These are phyloP conservation scores for Phyllosticta citribraziliensis DNA, from an alignment of 2,329 filamentous ascomycete genomes.

Conservation along the genomic window DNA sequence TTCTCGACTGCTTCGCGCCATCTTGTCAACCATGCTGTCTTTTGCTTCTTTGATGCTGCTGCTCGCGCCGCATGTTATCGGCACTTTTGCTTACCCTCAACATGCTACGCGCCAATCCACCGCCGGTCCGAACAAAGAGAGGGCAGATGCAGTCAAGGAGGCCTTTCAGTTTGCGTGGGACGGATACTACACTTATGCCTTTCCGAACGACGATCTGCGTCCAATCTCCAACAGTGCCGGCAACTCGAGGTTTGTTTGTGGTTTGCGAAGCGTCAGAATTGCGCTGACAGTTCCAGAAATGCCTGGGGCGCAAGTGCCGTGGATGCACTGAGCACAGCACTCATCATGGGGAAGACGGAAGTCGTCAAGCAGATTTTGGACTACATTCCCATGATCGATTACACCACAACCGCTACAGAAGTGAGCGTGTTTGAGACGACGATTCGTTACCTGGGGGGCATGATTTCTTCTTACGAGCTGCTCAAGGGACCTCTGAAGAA, in stretches of 20 bases:
- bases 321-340: constrained; percentile 69
- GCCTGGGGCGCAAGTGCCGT: constrained; percentile 78
- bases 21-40: constrained; percentile 1
- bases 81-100: constrained; percentile 2
- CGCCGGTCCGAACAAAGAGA: constrained; percentile 9
- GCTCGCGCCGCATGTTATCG: not conserved
- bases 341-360: constrained; percentile 61
- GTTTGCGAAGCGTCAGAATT: no score
- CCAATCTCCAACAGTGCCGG: constrained; percentile 55
- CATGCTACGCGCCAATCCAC: not conserved
- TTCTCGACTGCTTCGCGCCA: not conserved
- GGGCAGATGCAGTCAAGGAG: constrained; percentile 25
- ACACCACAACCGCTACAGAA: constrained; percentile 44
- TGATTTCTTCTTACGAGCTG: constrained; percentile 68
- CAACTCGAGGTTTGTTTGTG: constrained; percentile 55
- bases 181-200: constrained; percentile 60
- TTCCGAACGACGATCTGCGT: constrained; percentile 64
- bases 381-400: constrained; percentile 62
- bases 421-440: constrained; percentile 85
- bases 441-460: constrained; percentile 74
- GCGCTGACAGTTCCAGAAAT: constrained; percentile 44
- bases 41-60: not conserved
- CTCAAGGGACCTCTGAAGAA: constrained; percentile 55
- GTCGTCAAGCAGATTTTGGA: constrained; percentile 63
- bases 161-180: constrained; percentile 26